These are phyloP conservation scores for Stephania yunnanensis DNA, from an alignment of 164 flowering plant genomes.

Conservation along the genomic window DNA sequence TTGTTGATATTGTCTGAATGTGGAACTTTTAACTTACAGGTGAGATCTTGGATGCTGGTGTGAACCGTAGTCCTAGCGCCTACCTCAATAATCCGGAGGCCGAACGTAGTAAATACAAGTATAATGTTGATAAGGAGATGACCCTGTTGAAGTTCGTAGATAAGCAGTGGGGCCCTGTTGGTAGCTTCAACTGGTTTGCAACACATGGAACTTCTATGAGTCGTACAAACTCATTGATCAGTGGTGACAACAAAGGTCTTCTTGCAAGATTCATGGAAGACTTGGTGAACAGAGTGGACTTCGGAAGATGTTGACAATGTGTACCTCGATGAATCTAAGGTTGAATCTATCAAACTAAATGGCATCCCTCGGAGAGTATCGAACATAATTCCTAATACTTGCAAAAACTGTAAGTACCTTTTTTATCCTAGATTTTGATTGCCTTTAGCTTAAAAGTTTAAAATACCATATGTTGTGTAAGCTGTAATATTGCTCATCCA, in stretches of 20 bases:
- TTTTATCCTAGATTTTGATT: neutral
- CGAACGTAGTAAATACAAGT: constrained; percentile 78
- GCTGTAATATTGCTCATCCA: neutral
- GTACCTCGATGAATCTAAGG: constrained; percentile 15
- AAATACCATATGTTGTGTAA: neutral
- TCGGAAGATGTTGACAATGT: constrained; percentile 19
- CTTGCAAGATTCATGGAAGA: constrained; percentile 99
- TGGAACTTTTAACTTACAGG: constrained; percentile 42
- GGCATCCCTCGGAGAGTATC: constrained; percentile 70
- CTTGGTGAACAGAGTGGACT: constrained; percentile 61
- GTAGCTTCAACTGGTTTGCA: constrained; percentile 98
- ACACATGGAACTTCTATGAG: constrained; percentile 99
- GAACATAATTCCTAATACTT: constrained; percentile 42
- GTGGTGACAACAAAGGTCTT: constrained; percentile 99
- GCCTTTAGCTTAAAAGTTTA: neutral
- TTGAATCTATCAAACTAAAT: constrained; percentile 8
- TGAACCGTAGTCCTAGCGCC: constrained; percentile 95
- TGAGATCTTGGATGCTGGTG: constrained; percentile 82
- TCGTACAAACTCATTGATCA: constrained; percentile 86
- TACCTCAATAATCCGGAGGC: constrained; percentile 82
- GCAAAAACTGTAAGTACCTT: constrained; percentile 43
- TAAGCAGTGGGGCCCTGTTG: constrained; percentile 92
- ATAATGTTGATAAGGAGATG: constrained; percentile 95
- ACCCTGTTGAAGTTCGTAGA: constrained; percentile 94
- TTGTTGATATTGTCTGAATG: neutral